Evolutionary conservation across 345 rosid genomes (phyloP).

Genomic region (Citrus inodora): DNA sequence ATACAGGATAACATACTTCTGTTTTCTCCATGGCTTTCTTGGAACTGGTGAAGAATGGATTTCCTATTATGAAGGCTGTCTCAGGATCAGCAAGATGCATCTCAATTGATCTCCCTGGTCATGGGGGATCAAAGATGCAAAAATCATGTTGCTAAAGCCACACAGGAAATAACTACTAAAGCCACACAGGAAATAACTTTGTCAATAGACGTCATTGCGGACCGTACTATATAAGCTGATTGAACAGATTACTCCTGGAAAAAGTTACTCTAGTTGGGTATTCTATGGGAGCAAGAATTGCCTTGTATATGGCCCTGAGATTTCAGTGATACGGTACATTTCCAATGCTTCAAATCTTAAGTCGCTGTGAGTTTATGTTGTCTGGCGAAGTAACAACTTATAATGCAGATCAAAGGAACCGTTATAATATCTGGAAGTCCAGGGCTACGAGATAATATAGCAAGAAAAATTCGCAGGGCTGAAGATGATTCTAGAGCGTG

Average conservation of each 20-base stretch:
- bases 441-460: conserved; percentile 45
- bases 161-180: conserved; percentile 22
- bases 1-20: conserved; percentile 55
- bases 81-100: conserved; percentile 80
- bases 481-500: conserved; percentile 68
- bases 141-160: conserved; percentile 19
- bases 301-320: conserved; percentile 72
- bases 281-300: conserved; percentile 94
- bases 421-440: conserved; percentile 89
- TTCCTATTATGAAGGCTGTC: conserved; percentile 70
- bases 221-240: conserved; percentile 41
- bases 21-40: conserved; percentile 90
- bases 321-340: conserved; percentile 54
- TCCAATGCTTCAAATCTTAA: conserved; percentile 1
- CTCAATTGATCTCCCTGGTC: conserved; percentile 89
- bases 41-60: conserved; percentile 94
- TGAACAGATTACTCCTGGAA: conserved; percentile 47
- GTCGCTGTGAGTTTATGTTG: not conserved
- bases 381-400: conserved; percentile 2
- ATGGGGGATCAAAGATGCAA: conserved; percentile 61
- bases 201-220: conserved; percentile 56
- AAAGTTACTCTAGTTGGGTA: conserved; percentile 74
- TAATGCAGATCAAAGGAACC: conserved; percentile 63
- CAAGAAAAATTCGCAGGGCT: conserved; percentile 67
- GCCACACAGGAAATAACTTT: conserved; percentile 28